These are phyloP conservation scores for Trametes polyzona DNA, from an alignment of 1,284 basidiomycete species.

Conservation along the genomic window DNA sequence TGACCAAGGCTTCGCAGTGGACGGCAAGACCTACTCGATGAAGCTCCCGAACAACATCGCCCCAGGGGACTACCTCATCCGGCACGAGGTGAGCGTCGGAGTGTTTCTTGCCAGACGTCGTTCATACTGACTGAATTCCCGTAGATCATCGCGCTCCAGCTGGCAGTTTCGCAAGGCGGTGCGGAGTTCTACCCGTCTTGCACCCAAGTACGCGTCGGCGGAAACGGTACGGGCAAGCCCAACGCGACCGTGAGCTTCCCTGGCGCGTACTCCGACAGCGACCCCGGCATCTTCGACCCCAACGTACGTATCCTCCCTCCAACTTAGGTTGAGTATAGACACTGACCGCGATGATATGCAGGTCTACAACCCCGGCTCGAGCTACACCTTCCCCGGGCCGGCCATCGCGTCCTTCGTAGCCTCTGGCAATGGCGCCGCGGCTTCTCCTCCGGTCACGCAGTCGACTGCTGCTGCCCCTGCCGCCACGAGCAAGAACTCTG, in stretches of 20 bases:
- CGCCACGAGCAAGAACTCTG: conserved; percentile 6
- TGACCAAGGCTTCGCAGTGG: conserved; percentile 30
- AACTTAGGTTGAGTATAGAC: background rate
- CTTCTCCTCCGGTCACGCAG: background rate
- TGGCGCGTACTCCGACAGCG: conserved; percentile 64
- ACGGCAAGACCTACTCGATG: conserved; percentile 47
- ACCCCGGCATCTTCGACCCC: conserved; percentile 58
- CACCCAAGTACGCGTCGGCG: conserved; percentile 59
- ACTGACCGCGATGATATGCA: conserved; percentile 21
- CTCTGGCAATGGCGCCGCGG: conserved; percentile 5
- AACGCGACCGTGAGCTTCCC: conserved; percentile 61
- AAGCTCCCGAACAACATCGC: conserved; percentile 58
- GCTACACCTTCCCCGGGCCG: conserved; percentile 46
- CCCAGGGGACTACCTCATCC: conserved; percentile 69
- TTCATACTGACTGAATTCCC: background rate
- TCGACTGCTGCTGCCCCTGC: conserved; percentile 4
- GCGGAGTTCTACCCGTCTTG: conserved; percentile 80
- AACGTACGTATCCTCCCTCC: conserved; percentile 2
- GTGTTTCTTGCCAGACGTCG: too few species aligned
- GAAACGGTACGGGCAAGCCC: conserved; percentile 45
- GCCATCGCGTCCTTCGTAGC: conserved; percentile 35
- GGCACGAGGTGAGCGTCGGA: conserved; percentile 51
- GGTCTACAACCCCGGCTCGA: conserved; percentile 40
- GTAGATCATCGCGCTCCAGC: conserved; percentile 67
- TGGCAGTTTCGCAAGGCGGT: conserved; percentile 50